These are phyloP conservation scores for Aspergillus puulaauensis DNA, from an alignment of 2,329 filamentous ascomycete genomes.

Conservation along the genomic window DNA sequence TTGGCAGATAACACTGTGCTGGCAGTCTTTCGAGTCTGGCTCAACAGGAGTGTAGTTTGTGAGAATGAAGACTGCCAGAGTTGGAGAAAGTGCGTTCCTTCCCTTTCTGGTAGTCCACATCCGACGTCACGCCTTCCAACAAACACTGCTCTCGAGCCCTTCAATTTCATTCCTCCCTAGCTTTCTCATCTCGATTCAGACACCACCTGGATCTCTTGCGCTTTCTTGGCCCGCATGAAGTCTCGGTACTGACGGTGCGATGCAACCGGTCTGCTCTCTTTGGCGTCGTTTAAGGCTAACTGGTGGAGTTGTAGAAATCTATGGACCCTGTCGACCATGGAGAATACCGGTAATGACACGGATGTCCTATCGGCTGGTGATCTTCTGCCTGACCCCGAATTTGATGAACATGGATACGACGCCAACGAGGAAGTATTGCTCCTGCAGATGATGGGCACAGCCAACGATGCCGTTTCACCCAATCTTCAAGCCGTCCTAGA, in stretches of 20 bases:
- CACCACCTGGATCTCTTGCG: background rate
- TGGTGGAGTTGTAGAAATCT: background rate
- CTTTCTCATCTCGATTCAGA: background rate
- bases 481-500: conserved; percentile 16
- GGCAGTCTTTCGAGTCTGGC: no score
- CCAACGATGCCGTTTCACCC: conserved; percentile 16
- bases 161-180: background rate
- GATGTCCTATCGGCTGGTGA: background rate
- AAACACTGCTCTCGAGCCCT: background rate
- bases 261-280: background rate
- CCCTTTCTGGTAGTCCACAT: background rate
- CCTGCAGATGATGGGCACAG: conserved; percentile 17
- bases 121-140: background rate
- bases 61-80: background rate
- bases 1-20: no score
- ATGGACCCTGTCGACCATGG: background rate
- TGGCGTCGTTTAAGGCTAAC: background rate
- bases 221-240: background rate
- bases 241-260: background rate
- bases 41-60: background rate
- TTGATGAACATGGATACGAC: conserved; percentile 7
- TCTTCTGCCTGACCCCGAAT: background rate
- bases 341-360: background rate
- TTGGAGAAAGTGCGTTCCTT: background rate
- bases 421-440: conserved; percentile 21